Evolutionary conservation across 495 filamentous ascomycete genomes (phyloP), one percentile per base, ranked within the genome.

Genomic region (Corynascus novoguineensis): DNA sequence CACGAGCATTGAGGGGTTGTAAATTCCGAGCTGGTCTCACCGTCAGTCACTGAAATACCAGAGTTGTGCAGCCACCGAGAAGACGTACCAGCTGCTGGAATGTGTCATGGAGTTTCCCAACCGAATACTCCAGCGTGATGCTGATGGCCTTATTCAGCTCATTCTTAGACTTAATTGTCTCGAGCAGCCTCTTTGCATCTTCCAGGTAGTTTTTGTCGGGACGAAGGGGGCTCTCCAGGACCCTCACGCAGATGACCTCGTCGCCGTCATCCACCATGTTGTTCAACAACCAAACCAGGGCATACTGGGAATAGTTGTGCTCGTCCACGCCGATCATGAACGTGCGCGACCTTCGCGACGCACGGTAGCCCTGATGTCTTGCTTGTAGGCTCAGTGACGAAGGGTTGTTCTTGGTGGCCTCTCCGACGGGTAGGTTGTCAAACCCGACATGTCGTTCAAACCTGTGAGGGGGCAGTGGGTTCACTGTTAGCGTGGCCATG

Each of bases 251-350:
- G 32, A 98, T 86, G 50, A 98, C 88, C 72, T 97, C 89, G 66
- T 98, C 93, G 11, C 95, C 93, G 70, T 97, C 93, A 64, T 97
- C 92, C 21, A 97, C 92, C 60, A 97, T 76, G 66, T 96, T 91
- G 65, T 95, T 90, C 27, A 98, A 81, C 46, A 97, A 79, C 90
- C 92, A 98, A 67, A 95, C 85, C 12, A 98, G 78, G 9, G 93
- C 93, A 74, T 90, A 95, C 47, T 97, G 91, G 19, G 92, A 96
- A 72, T 97, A 97, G 55, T 89, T 84, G 63, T 97, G 93, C 67
- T 95, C 87, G 70, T 98, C 93, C 29, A 90, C 90, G 1, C 93
- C 93, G 51, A 91, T 92, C 63, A 97, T 82, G 68, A 97, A 97
- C 2, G 91, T 97, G 38, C 92, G 83, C 10, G 90, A 95, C 34